Percentiles rank a stretch among this genome's conserved stretches.
These are phyloP conservation scores for Citrus mangshanensis DNA, from an alignment of 345 rosid genomes.

Conservation along the genomic window DNA sequence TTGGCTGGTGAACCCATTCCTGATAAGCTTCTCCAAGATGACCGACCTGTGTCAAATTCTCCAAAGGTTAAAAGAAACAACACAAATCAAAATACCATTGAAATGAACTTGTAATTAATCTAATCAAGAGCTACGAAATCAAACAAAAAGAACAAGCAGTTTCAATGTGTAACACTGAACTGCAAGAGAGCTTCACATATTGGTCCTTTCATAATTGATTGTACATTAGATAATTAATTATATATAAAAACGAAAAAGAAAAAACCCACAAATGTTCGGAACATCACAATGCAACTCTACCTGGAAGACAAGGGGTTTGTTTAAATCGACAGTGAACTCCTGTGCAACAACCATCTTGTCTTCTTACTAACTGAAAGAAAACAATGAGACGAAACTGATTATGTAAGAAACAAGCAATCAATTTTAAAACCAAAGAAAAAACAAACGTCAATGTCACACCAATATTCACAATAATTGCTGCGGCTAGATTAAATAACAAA, in stretches of 20 bases:
- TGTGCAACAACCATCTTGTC: slow-evolving; percentile 81
- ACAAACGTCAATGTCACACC: background rate
- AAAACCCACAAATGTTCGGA: background rate
- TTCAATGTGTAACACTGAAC: background rate
- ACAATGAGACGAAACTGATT: background rate
- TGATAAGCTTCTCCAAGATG: slow-evolving; percentile 94
- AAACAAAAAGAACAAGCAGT: background rate
- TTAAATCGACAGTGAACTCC: slow-evolving; percentile 72
- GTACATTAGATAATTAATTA: background rate
- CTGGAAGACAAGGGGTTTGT: slow-evolving; percentile 94
- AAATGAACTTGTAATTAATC: background rate
- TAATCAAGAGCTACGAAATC: background rate
- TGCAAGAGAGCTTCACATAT: background rate
- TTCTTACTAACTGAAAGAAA: slow-evolving; percentile 18
- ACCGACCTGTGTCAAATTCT: slow-evolving; percentile 65
- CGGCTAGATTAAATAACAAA: background rate
- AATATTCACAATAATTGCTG: background rate
- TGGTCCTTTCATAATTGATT: background rate
- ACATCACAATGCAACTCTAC: slow-evolving; percentile 30
- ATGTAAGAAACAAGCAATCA: background rate
- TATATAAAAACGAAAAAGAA: background rate
- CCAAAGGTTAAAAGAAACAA: slow-evolving; percentile 4
- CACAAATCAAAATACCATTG: background rate
- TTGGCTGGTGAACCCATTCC: slow-evolving; percentile 99
- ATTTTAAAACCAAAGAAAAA: background rate